Evolutionary conservation across 2,329 filamentous ascomycete species (phyloP).

Genomic region (Aureobasidium sp.): DNA sequence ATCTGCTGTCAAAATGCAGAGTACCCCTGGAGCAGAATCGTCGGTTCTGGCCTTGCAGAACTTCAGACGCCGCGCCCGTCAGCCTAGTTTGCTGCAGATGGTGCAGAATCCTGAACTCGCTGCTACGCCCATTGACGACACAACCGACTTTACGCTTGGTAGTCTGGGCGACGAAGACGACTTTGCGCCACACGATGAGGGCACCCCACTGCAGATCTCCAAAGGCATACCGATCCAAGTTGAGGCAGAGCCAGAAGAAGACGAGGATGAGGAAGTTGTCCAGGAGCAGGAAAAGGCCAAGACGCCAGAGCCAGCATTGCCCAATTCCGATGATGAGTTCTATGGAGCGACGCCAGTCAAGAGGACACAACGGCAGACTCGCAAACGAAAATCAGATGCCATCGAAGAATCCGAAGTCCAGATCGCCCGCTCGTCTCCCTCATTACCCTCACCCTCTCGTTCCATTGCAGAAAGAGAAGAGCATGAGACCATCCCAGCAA

Average conservation of each 20-base stretch:
- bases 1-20: conserved; percentile 38
- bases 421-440: conserved; percentile 34
- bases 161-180: conserved; percentile 27
- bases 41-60: conserved; percentile 45
- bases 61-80: conserved; percentile 43
- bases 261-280: neutral
- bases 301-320: neutral
- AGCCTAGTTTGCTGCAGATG: conserved; percentile 45
- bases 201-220: conserved; percentile 48
- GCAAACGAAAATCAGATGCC: conserved; percentile 16
- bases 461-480: conserved; percentile 1
- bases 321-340: conserved; percentile 6
- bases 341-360: conserved; percentile 1
- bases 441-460: conserved; percentile 16
- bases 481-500: conserved; percentile 6
- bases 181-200: conserved; percentile 60
- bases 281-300: conserved; percentile 15
- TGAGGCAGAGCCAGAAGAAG: neutral
- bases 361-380: neutral
- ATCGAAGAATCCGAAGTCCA: conserved; percentile 26
- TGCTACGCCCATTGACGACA: conserved; percentile 20
- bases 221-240: neutral
- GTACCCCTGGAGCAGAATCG: conserved; percentile 37
- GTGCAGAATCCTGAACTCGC: conserved; percentile 32
- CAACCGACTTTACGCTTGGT: conserved; percentile 20